Base-by-base conservation (phyloP, 2,329 filamentous ascomycete genomes). In the Geosmithia morbida region DNA sequence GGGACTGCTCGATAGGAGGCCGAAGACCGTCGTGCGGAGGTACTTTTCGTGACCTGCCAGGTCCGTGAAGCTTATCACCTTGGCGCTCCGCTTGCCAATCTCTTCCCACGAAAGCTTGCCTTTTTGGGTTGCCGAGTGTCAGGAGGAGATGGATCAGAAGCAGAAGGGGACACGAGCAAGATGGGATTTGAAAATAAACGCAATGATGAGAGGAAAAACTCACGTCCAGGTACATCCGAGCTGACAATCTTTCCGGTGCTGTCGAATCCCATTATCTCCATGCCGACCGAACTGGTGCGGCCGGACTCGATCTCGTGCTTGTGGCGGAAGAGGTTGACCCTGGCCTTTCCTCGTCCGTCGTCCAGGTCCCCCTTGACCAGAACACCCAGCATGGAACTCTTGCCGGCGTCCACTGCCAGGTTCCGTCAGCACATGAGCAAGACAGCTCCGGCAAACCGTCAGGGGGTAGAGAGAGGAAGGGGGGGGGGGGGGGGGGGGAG, bases 251-350 rank as follows among this genome's bases (percentile, higher is more conserved):
- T 79, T 26, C 92, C 90, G 48, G 77, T 75, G 46, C 84, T 87
- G 63, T 97, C 88, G 56, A 96, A 98, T 2, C 92, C 92, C 83
- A 97, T 88, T 51, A 97, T 97, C 64, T 98, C 92, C 89, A 97
- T 94, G 41, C 92, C 90, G 1, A 98, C 92, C 0, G 89, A 96
- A 60, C 87, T 95, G 10, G 92, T 98, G 53, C 92, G 77, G 1
- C 92, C 92, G 44, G 86, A 92, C 65, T 98, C 92, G 41, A 97
- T 85, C 66, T 98, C 92, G 59, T 98, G 92, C 66, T 98, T 97
- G 65, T 98, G 92, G 16, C 92, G 79, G 67, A 98, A 98, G 13
- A 98, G 79, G 54, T 95, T 97, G 46, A 98, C 86, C 51, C 92
- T 83, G 43, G 92, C 90, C 63, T 86, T 90, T 13, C 92, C 92